A percentile compares a stretch with the other conserved stretches of the same genome.
Conservation (phyloP, 306 rosid genomes). For the Cyamopsis tetragonoloba region DNA sequence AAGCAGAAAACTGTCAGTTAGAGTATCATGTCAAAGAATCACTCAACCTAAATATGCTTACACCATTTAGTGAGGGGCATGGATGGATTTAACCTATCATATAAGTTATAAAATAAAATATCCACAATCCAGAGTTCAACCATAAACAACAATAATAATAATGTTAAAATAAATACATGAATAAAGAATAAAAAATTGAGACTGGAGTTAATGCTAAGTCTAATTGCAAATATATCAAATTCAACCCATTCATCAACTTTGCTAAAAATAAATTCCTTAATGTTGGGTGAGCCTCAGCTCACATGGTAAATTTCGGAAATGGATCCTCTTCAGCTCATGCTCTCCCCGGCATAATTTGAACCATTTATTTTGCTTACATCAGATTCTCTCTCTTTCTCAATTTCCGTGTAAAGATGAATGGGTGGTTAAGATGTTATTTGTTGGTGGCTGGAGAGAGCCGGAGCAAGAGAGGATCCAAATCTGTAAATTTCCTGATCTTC, state of each 20-base stretch:
- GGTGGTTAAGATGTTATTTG: too few species aligned
- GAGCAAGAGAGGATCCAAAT: too few species aligned
- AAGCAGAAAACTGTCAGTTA: background rate
- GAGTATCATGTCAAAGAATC: background rate
- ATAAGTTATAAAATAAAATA: background rate
- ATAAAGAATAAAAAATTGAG: too few species aligned
- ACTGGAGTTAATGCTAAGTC: background rate
- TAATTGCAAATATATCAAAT: background rate
- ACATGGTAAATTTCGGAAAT: too few species aligned
- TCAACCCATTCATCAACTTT: conserved; percentile 7
- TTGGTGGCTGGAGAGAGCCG: too few species aligned
- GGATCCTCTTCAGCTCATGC: too few species aligned
- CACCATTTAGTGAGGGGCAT: background rate
- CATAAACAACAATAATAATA: too few species aligned
- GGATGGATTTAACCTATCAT: background rate
- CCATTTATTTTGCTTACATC: too few species aligned
- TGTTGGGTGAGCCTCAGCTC: background rate
- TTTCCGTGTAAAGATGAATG: too few species aligned
- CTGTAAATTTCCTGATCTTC: background rate
- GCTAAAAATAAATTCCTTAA: background rate
- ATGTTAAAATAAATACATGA: too few species aligned
- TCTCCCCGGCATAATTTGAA: too few species aligned
- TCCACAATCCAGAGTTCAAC: background rate
- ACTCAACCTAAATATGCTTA: background rate
- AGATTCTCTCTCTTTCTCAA: too few species aligned